A percentile compares a stretch with the other conserved stretches of the same genome.
Evolutionary conservation across 345 rosid genomes (phyloP).

Genomic region (Eucalyptus pauciflora): DNA sequence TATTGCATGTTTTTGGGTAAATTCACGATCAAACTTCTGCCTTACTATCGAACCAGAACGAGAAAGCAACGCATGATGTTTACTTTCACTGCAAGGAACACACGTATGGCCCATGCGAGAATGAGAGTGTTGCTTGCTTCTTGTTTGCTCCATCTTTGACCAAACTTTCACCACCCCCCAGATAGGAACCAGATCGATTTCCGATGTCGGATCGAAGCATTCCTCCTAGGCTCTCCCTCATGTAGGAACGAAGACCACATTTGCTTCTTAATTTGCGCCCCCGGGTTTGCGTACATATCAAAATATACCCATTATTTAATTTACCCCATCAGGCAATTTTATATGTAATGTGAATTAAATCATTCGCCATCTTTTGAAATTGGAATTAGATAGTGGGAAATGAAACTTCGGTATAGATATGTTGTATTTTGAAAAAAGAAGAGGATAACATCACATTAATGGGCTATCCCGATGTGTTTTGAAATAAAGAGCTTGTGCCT

Average conservation of each 20-base stretch:
- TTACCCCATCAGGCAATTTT: accelerated
- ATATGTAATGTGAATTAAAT: not conserved
- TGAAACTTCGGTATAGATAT: accelerated
- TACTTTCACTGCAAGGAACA: not conserved
- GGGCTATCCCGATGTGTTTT: not conserved
- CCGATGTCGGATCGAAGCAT: not conserved
- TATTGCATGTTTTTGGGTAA: not conserved
- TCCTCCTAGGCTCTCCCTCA: not conserved
- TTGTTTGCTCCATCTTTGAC: not conserved
- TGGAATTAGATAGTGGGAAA: not conserved
- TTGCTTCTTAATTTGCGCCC: not conserved
- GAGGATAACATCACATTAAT: not conserved
- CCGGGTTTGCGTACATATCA: accelerated
- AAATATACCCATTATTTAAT: not conserved
- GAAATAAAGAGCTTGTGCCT: not conserved
- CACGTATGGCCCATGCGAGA: not conserved
- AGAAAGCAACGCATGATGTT: not conserved
- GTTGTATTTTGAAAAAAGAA: not conserved
- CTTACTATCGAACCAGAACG: not conserved
- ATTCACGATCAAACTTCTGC: not conserved
- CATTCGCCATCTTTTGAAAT: not conserved
- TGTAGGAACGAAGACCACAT: not conserved
- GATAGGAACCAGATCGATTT: not conserved
- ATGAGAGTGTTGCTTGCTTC: not conserved
- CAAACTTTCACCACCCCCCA: not conserved